phyloP scores from a whole-genome alignment of 495 filamentous ascomycete species.

The Staphylotrichum longicolle region DNA sequence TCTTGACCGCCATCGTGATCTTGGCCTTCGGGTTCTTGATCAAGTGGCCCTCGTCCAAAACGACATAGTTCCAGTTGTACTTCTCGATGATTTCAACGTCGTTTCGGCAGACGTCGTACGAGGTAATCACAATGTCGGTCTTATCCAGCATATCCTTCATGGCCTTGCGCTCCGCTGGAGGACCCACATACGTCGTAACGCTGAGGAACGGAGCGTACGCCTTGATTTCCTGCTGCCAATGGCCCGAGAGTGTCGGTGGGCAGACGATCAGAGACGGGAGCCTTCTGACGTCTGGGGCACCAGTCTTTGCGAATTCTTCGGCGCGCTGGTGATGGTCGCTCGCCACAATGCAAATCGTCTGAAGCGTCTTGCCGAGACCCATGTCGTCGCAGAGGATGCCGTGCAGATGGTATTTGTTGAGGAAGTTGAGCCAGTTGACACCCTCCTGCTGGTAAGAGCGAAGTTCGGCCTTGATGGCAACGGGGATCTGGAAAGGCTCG shows the following conservation, averaged over 20 bases:
- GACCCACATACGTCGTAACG: constrained; percentile 84
- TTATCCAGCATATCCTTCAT: constrained; percentile 63
- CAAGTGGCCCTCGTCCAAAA: constrained; percentile 94
- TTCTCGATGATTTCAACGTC: constrained; percentile 80
- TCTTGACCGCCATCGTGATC: constrained; percentile 86
- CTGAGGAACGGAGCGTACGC: constrained; percentile 91
- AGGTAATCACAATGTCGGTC: constrained; percentile 92
- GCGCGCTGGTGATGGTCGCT: constrained; percentile 93
- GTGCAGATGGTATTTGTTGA: constrained; percentile 96
- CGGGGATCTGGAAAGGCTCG: constrained; percentile 87
- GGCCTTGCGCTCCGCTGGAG: constrained; percentile 71
- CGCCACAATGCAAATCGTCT: constrained; percentile 96
- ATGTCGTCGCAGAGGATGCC: constrained; percentile 99
- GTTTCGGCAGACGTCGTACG: constrained; percentile 95
- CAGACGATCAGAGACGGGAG: constrained; percentile 93
- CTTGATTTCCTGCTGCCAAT: constrained; percentile 97
- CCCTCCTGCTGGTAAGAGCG: constrained; percentile 97
- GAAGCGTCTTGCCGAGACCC: constrained; percentile 96
- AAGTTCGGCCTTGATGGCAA: constrained; percentile 93
- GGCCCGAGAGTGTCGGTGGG: constrained; percentile 93
- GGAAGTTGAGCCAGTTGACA: constrained; percentile 97
- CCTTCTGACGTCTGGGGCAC: constrained; percentile 68
- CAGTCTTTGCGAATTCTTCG: constrained; percentile 80
- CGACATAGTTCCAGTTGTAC: constrained; percentile 93
- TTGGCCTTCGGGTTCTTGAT: constrained; percentile 98